Percentiles rank a stretch among this genome's conserved stretches.
Conservation (phyloP, 352 stramenopile genomes). For the Globisporangium megalacanthum region DNA sequence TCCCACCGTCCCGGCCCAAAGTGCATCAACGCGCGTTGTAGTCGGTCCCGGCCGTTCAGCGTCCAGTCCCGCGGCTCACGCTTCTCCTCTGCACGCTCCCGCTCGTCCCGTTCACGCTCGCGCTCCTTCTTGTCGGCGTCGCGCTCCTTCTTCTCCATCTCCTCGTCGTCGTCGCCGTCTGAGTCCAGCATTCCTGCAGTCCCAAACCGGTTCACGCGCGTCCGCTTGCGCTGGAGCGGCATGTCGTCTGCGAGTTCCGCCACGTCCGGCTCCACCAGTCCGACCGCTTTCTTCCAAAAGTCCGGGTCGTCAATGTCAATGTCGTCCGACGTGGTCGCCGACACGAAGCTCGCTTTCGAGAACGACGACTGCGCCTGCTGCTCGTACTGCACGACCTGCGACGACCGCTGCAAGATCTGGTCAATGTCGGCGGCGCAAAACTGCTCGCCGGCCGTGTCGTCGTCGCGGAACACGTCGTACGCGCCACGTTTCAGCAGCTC, state of each 20-base stretch:
- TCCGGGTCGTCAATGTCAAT: conserved; percentile 98
- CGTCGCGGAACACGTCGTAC: conserved; percentile 90
- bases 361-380: conserved; percentile 85
- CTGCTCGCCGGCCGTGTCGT: conserved; percentile 89
- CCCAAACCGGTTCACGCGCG: conserved; percentile 79
- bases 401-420: conserved; percentile 91
- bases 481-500: conserved; percentile 88
- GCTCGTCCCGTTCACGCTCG: conserved; percentile 39
- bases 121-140: conserved; percentile 31
- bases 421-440: conserved; percentile 98
- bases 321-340: conserved; percentile 85
- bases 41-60: conserved; percentile 73
- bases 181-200: conserved; percentile 45
- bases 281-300: conserved; percentile 99
- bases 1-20: conserved; percentile 85
- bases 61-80: conserved; percentile 77
- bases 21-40: conserved; percentile 86
- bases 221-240: conserved; percentile 80
- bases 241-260: conserved; percentile 52
- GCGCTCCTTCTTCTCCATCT: conserved; percentile 30
- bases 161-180: conserved; percentile 66
- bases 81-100: conserved; percentile 56
- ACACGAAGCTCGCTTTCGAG: conserved; percentile 92
- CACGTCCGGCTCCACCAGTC: conserved; percentile 67
- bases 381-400: conserved; percentile 82